A percentile compares a stretch with the other conserved stretches of the same genome.
phyloP scores from a whole-genome alignment of 805 yeast species.

The Saturnispora galanensis region DNA sequence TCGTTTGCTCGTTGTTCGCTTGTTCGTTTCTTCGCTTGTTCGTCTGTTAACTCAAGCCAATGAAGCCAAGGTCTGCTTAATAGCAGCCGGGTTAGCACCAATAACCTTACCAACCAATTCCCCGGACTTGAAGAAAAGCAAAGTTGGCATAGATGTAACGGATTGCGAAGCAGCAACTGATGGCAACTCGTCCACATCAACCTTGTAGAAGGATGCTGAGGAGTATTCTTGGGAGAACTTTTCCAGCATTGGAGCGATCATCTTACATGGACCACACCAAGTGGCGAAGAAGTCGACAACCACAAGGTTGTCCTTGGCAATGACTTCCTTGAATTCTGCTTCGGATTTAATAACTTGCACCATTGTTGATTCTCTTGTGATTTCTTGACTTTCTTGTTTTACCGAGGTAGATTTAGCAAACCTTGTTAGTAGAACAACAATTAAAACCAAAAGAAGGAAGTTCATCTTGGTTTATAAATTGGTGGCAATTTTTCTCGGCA shows the following conservation, averaged over 20 bases:
- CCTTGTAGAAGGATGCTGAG: conserved; percentile 69
- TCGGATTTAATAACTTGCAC: conserved; percentile 37
- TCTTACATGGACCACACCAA: conserved; percentile 99
- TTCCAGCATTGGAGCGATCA: conserved; percentile 89
- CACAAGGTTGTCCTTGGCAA: conserved; percentile 54
- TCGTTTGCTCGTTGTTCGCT: no score
- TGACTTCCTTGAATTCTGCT: conserved; percentile 58
- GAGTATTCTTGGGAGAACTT: conserved; percentile 63
- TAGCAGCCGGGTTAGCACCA: conserved; percentile 84
- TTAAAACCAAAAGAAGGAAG: conserved; percentile 8
- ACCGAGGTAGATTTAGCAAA: conserved; percentile 13
- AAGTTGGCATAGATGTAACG: conserved; percentile 49
- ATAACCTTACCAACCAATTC: conserved; percentile 66
- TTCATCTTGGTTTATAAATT: background rate
- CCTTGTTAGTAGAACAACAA: conserved; percentile 20
- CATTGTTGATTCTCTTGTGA: conserved; percentile 28
- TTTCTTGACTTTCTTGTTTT: conserved; percentile 1
- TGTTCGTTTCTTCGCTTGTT: no score
- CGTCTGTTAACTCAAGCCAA: no score
- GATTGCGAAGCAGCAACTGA: conserved; percentile 62
- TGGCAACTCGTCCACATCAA: conserved; percentile 82
- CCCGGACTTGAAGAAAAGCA: conserved; percentile 75
- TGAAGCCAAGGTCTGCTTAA: conserved; percentile 47
- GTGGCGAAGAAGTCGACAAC: conserved; percentile 94
- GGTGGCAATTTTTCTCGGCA: no score